phyloP scores from a whole-genome alignment of 2,329 filamentous ascomycete species.

The Thielaviopsis cerberus region DNA sequence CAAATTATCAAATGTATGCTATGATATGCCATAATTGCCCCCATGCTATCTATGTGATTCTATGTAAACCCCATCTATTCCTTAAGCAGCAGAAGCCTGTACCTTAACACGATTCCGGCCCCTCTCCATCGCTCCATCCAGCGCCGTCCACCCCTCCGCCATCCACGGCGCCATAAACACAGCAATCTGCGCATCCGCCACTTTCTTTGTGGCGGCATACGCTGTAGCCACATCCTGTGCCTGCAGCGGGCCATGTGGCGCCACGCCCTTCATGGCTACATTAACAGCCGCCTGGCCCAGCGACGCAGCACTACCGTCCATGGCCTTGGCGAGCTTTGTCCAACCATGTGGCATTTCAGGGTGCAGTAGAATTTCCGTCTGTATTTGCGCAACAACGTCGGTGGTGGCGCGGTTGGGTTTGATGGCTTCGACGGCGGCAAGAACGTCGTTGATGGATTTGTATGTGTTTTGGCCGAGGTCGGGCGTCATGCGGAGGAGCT shows the following conservation, averaged over 20 bases:
- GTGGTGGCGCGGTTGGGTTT: slow-evolving; percentile 29
- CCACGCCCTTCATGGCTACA: slow-evolving; percentile 56
- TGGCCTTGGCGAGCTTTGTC: slow-evolving; percentile 49
- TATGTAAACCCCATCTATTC: not conserved
- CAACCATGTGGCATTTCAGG: slow-evolving; percentile 67
- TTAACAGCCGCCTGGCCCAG: slow-evolving; percentile 47
- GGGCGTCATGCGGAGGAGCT: slow-evolving; percentile 49
- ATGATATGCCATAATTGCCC: not conserved
- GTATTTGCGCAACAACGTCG: slow-evolving; percentile 43
- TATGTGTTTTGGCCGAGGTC: slow-evolving; percentile 45
- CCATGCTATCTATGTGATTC: not conserved
- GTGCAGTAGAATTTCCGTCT: slow-evolving; percentile 61
- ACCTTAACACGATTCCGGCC: not conserved
- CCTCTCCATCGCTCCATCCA: slow-evolving; percentile 23
- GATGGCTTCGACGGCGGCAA: slow-evolving; percentile 53
- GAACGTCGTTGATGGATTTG: slow-evolving; percentile 50
- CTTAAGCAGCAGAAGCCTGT: not conserved
- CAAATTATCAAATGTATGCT: not conserved
- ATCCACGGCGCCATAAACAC: slow-evolving; percentile 71
- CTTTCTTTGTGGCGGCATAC: slow-evolving; percentile 53
- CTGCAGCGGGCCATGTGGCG: slow-evolving; percentile 49
- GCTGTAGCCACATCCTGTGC: slow-evolving; percentile 53
- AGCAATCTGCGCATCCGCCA: slow-evolving; percentile 57
- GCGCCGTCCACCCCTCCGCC: slow-evolving; percentile 41
- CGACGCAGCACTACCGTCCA: slow-evolving; percentile 39